Conservation (phyloP, 2,329 filamentous ascomycete genomes). For the Xenoacremonium recifei region DNA sequence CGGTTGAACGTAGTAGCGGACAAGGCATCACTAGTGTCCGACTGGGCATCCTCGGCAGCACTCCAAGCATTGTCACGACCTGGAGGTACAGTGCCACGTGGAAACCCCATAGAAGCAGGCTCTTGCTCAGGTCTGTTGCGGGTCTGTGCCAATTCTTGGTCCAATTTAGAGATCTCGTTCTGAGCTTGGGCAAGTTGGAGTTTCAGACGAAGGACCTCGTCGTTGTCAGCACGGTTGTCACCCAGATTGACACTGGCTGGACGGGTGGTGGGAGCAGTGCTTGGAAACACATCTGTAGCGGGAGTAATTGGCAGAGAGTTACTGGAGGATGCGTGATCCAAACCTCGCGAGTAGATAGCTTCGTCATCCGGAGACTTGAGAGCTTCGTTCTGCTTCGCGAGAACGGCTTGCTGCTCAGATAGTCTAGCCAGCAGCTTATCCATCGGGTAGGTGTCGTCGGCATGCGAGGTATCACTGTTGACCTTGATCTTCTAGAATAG, state of each 20-base stretch:
- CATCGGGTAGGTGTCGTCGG: conserved; percentile 52
- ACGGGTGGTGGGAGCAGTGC: conserved; percentile 48
- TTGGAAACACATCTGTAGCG: conserved; percentile 53
- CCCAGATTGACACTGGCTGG: conserved; percentile 51
- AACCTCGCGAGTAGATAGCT: conserved; percentile 29
- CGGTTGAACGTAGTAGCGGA: conserved; percentile 52
- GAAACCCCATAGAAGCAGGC: conserved; percentile 13
- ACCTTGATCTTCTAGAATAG: conserved; percentile 46
- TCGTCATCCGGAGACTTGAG: conserved; percentile 43
- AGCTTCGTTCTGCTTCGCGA: conserved; percentile 58
- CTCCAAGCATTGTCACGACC: conserved; percentile 51
- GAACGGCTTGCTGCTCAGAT: conserved; percentile 65
- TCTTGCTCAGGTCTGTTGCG: conserved; percentile 56
- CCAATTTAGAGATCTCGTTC: conserved; percentile 67
- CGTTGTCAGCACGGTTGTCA: conserved; percentile 39
- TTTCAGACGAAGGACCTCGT: conserved; percentile 68
- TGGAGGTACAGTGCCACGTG: conserved; percentile 16
- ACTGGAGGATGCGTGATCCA: conserved; percentile 52
- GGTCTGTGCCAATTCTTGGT: conserved; percentile 67
- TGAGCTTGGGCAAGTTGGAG: conserved; percentile 70
- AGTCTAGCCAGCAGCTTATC: conserved; percentile 73
- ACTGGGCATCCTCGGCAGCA: conserved; percentile 52
- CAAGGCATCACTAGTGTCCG: conserved; percentile 55
- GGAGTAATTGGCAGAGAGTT: conserved; percentile 63
- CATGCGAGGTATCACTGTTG: conserved; percentile 39